Conservation (phyloP, 192 early-diverging fungal species). For the Phlyctochytrium planicorne region DNA sequence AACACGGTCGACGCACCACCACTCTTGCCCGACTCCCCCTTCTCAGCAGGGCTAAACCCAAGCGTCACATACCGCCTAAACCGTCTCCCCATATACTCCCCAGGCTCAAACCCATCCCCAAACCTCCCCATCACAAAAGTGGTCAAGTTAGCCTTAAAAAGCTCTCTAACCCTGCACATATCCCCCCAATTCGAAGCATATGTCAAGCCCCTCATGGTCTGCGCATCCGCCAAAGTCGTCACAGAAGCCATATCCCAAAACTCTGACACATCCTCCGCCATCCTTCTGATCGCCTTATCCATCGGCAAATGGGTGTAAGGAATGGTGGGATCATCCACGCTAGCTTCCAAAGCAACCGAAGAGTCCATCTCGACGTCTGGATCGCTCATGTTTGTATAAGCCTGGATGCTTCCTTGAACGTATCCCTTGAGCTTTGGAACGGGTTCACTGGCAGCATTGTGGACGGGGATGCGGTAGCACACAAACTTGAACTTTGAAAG, state of each 20-base stretch:
- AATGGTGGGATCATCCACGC: too few relatives aligned
- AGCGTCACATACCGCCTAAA: not conserved
- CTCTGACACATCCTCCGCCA: not conserved
- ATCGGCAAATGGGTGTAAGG: constrained; percentile 2
- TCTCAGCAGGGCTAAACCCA: not conserved
- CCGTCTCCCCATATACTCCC: not conserved
- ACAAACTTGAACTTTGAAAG: not conserved
- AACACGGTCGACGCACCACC: not conserved
- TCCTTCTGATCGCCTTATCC: not conserved
- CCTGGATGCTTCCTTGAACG: not conserved
- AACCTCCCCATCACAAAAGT: not conserved
- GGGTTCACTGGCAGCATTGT: not conserved
- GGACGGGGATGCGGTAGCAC: constrained; percentile 6
- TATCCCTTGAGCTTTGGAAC: not conserved
- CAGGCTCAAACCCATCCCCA: not conserved
- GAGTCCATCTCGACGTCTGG: not conserved
- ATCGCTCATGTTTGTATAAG: too few relatives aligned
- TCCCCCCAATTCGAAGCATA: not conserved
- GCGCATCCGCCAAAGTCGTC: not conserved
- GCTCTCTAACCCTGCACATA: not conserved
- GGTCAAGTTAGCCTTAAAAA: not conserved
- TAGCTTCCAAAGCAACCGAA: too few relatives aligned
- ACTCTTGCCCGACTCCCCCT: not conserved
- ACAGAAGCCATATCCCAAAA: constrained; percentile 1
- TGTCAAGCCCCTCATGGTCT: not conserved